Percentiles rank a stretch among this genome's conserved stretches.
phyloP scores from a whole-genome alignment of 2,329 filamentous ascomycete genomes.

The Claviceps cyperi region DNA sequence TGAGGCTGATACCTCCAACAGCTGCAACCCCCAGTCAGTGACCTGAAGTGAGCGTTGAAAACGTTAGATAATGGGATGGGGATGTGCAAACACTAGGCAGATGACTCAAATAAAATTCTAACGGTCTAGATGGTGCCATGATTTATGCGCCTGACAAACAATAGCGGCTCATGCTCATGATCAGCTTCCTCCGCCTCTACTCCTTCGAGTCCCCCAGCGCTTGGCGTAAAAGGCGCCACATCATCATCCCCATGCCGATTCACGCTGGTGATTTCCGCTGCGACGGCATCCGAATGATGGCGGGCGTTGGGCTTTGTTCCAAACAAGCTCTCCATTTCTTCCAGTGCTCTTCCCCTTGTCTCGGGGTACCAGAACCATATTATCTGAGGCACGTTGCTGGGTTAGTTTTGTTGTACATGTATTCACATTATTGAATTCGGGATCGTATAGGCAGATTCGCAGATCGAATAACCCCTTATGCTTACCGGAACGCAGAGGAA shows the following conservation, averaged over 20 bases:
- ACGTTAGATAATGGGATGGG: no score
- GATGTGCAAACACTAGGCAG: no score
- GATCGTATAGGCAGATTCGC: no score
- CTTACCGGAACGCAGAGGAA: slow-evolving; percentile 7
- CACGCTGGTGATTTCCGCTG: neutral
- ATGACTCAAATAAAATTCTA: neutral
- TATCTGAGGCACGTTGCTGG: slow-evolving; percentile 13
- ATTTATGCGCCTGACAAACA: neutral
- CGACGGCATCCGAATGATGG: neutral
- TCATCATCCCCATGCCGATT: neutral
- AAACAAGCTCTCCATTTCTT: slow-evolving; percentile 32
- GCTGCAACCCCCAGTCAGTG: no score
- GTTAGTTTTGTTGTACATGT: neutral
- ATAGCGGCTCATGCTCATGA: slow-evolving; percentile 6
- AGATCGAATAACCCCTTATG: no score
- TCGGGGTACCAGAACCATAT: slow-evolving; percentile 30
- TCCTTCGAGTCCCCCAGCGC: neutral
- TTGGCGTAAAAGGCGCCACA: neutral
- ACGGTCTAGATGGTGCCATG: no score
- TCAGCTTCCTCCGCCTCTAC: slow-evolving; percentile 1
- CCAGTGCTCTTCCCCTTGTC: slow-evolving; percentile 26
- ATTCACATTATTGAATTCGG: no score
- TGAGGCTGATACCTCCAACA: no score
- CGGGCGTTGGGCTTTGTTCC: slow-evolving; percentile 5
- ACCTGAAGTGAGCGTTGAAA: no score